A percentile compares a stretch with the other conserved stretches of the same genome.
These are phyloP conservation scores for Trametes coccinea DNA, from an alignment of 768 basidiomycete genomes.

Conservation along the genomic window DNA sequence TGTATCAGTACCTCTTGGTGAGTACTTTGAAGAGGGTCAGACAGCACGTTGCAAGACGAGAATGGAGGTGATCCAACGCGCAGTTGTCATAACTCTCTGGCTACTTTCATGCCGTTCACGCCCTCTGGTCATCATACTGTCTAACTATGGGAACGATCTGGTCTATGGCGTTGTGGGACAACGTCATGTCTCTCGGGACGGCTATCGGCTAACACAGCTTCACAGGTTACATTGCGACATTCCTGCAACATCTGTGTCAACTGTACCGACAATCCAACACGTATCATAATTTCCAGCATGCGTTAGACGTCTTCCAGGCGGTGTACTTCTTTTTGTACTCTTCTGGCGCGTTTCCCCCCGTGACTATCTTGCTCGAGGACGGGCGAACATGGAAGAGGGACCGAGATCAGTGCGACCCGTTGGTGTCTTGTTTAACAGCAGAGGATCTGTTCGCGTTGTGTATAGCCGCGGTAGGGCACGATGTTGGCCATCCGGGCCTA, in stretches of 20 bases:
- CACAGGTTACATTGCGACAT: conserved; percentile 70
- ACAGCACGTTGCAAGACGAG: background rate
- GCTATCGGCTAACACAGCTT: background rate
- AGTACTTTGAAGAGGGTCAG: background rate
- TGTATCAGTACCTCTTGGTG: conserved; percentile 58
- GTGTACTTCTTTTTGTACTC: conserved; percentile 80
- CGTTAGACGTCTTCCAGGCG: conserved; percentile 94
- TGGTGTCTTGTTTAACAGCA: conserved; percentile 45
- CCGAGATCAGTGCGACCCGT: conserved; percentile 30
- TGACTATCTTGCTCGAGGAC: conserved; percentile 59
- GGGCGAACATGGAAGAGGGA: conserved; percentile 38
- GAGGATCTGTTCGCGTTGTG: conserved; percentile 83
- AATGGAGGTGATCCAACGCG: too few species aligned
- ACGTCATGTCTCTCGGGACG: background rate
- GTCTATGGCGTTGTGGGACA: too few species aligned
- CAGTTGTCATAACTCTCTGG: too few species aligned
- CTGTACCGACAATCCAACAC: conserved; percentile 90
- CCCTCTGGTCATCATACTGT: too few species aligned
- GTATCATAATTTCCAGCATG: conserved; percentile 98
- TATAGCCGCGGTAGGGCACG: conserved; percentile 94
- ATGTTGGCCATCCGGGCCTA: conserved; percentile 95
- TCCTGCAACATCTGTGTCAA: conserved; percentile 86
- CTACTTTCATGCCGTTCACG: too few species aligned
- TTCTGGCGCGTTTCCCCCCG: conserved; percentile 79
- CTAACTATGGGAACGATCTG: too few species aligned